These are phyloP conservation scores for Nissolia schottii DNA, from an alignment of 306 rosid species.

Conservation along the genomic window DNA sequence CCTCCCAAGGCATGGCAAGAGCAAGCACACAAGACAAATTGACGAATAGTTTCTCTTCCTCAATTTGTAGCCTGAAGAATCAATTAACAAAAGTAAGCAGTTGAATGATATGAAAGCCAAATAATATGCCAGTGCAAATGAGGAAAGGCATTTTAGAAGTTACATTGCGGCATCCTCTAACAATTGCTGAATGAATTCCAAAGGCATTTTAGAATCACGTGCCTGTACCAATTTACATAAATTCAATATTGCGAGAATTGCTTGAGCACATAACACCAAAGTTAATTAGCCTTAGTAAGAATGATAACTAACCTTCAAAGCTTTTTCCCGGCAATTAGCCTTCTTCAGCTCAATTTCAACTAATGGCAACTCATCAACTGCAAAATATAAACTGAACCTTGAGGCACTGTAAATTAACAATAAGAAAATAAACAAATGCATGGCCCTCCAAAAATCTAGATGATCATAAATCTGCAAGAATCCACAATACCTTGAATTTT, in stretches of 20 bases:
- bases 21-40: constrained; percentile 44
- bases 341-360: constrained; percentile 81
- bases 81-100: constrained; percentile 16
- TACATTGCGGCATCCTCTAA: constrained; percentile 65
- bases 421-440: constrained; percentile 18
- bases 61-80: constrained; percentile 63
- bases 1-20: constrained; percentile 74
- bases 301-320: constrained; percentile 43
- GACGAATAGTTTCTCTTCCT: constrained; percentile 55
- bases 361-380: constrained; percentile 80
- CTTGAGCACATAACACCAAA: constrained; percentile 16
- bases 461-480: constrained; percentile 7
- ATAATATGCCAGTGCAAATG: constrained; percentile 8
- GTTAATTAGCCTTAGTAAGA: not conserved
- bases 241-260: constrained; percentile 19
- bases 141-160: constrained; percentile 14
- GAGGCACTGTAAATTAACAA: constrained; percentile 23
- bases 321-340: constrained; percentile 76
- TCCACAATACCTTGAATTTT: constrained; percentile 66
- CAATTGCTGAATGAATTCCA: constrained; percentile 61
- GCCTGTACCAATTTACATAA: constrained; percentile 56
- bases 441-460: not conserved
- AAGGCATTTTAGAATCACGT: constrained; percentile 40
- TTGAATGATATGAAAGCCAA: not conserved
- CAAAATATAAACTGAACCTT: constrained; percentile 32